Evolutionary conservation across 208 protist species (phyloP).

Genomic region (Acanthamoeba royreba): DNA sequence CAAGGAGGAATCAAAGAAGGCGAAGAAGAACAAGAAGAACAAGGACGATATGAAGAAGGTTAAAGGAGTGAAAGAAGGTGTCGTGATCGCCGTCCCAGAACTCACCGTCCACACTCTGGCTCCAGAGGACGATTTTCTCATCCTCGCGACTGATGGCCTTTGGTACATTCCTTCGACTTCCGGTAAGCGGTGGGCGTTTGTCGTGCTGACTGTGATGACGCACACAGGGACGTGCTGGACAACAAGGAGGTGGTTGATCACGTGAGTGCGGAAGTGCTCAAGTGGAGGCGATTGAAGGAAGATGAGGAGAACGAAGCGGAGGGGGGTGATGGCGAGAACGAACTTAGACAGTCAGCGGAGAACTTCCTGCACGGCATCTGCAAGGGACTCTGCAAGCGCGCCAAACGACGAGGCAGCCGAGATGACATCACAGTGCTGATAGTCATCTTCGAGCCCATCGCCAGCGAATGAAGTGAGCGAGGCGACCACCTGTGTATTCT

Average conservation of each 20-base stretch:
- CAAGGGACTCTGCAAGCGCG: not conserved
- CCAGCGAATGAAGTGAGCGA: too few relatives aligned
- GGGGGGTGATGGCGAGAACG: not conserved
- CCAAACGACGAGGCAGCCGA: constrained; percentile 7
- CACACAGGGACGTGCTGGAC: constrained; percentile 14
- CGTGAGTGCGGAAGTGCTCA: not conserved
- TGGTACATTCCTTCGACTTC: too few relatives aligned
- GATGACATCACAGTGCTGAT: constrained; percentile 42
- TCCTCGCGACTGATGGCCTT: constrained; percentile 8
- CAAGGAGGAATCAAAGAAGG: too few relatives aligned
- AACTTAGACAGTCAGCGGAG: not conserved
- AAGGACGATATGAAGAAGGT: not conserved
- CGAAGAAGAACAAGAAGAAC: not conserved
- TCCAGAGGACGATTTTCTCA: not conserved
- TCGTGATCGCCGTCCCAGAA: constrained; percentile 33
- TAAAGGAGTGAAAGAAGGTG: not conserved
- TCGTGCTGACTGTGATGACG: too few relatives aligned
- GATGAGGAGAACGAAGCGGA: not conserved
- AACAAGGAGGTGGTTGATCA: not conserved
- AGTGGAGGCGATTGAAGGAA: not conserved
- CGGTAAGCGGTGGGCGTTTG: too few relatives aligned
- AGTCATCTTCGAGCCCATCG: not conserved
- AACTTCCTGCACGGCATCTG: constrained; percentile 12
- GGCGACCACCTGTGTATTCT: too few relatives aligned
- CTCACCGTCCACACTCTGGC: not conserved